Evolutionary conservation across 441 rosid genomes (phyloP), one percentile per base, ranked within the genome.

Genomic region (Erysimum cheiri): DNA sequence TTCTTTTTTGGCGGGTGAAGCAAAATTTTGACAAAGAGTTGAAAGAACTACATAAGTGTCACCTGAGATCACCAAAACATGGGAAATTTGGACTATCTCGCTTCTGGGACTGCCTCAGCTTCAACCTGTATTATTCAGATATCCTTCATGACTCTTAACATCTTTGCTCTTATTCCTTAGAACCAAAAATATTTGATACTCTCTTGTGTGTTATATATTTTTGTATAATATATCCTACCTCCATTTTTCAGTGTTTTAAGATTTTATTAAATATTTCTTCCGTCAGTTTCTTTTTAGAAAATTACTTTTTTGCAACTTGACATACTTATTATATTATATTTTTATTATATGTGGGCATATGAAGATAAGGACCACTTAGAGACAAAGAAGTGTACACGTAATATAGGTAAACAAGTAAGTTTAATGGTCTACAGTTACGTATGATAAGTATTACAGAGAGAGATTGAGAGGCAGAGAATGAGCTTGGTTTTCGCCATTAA

Each of bases 71-170:
- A 47, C 90, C 96, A 10, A 88, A 88, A 83, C 96, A 92, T 33
- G 88, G 87, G 60, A 85, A 78, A 68, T 86, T 73, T 50, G 93
- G 90, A 29, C 84, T 95, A 28, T 82, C 91, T 40, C 74, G 80
- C 73, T 90, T 95, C 69, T 89, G 99, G 98, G 85, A 75, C 56
- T 84, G 76, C 75, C 96, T 90, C 63, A 92, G 90, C 82, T 90
- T 80, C 85, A 95, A 88, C 47, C 83, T 85, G 19, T 84, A 78
- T 55, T 92, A 86, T 81, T 66, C 84, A 7, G 83, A 86, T 39
- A 47, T 67, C 11, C 71, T 73, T 55, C 81, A 75, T 49, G 69
- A 60, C 58, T 70, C 78, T n/a, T 55, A 57, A 69, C 72, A 71
- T 37, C 53, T 73, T 62, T 32, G 43, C 76, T 58, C 78, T 80